Percentiles rank a stretch among this genome's conserved stretches.
Conservation (phyloP, 176 grass and related monocot genomes). For the Aegilops speltoides region DNA sequence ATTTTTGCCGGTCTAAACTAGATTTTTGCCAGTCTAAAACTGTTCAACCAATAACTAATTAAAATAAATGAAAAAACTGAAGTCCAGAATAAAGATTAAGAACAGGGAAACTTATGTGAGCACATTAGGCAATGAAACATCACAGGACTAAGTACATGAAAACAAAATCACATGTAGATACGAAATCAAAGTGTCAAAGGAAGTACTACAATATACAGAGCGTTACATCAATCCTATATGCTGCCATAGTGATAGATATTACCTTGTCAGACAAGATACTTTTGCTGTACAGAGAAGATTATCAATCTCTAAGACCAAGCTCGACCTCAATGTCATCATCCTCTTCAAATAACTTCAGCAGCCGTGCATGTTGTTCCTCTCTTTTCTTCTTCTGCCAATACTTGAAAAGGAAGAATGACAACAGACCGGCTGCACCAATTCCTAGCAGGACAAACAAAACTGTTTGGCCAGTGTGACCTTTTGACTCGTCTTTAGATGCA, state of each 20-base stretch:
- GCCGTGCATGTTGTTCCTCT: conserved; percentile 80
- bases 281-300: conserved; percentile 42
- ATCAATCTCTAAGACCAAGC: conserved; percentile 78
- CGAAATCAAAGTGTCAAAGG: neutral
- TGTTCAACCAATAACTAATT: neutral
- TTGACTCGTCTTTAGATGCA: conserved; percentile 44
- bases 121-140: neutral
- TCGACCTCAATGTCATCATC: conserved; percentile 84
- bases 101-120: neutral
- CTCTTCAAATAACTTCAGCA: conserved; percentile 89
- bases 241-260: neutral
- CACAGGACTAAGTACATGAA: neutral
- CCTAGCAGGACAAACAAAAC: conserved; percentile 61
- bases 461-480: conserved; percentile 66
- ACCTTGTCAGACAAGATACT: conserved; percentile 65
- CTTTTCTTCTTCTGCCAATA: conserved; percentile 98
- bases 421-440: conserved; percentile 40
- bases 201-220: neutral
- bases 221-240: neutral
- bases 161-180: neutral
- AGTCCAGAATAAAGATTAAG: neutral
- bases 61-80: neutral
- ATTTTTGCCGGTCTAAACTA: neutral
- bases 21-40: neutral
- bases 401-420: conserved; percentile 84